phyloP scores from a whole-genome alignment of 345 rosid genomes.

The Kernera saxatilis region DNA sequence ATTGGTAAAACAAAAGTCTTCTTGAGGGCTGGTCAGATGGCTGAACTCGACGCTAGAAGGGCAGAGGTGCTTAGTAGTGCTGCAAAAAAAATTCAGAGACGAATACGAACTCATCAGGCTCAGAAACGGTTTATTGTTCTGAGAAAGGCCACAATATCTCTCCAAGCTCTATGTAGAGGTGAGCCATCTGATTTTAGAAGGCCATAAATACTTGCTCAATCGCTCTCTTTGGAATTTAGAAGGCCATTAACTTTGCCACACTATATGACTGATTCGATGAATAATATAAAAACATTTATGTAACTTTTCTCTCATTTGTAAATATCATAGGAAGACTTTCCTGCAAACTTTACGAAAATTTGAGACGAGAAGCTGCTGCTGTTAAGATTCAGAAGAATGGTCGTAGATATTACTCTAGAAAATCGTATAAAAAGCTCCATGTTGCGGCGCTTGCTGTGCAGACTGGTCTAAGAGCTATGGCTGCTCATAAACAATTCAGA shows the following conservation, averaged over 20 bases:
- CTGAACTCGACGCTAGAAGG: slow-evolving; percentile 89
- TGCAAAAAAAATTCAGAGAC: slow-evolving; percentile 79
- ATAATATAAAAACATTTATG: neutral
- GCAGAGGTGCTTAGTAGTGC: slow-evolving; percentile 73
- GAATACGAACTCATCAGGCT: slow-evolving; percentile 61
- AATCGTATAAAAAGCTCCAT: slow-evolving; percentile 48
- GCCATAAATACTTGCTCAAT: neutral
- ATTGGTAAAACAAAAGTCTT: slow-evolving; percentile 94
- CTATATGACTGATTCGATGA: neutral
- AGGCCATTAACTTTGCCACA: neutral
- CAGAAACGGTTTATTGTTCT: slow-evolving; percentile 66
- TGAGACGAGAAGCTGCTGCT: slow-evolving; percentile 59
- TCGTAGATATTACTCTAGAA: slow-evolving; percentile 45
- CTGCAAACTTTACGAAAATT: slow-evolving; percentile 37
- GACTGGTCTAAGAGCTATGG: slow-evolving; percentile 61
- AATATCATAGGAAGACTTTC: slow-evolving; percentile 58
- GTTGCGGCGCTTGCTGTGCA: slow-evolving; percentile 49
- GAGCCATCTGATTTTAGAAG: slow-evolving; percentile 6
- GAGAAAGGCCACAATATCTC: slow-evolving; percentile 48
- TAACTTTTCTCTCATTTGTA: neutral
- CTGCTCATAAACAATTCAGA: slow-evolving; percentile 62
- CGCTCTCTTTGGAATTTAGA: neutral
- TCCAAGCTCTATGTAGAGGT: slow-evolving; percentile 76
- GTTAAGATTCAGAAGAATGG: slow-evolving; percentile 65
- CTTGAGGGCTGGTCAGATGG: slow-evolving; percentile 99